Evolutionary conservation across 2,329 filamentous ascomycete genomes (phyloP).

Genomic region (Fusarium staphyleae): DNA sequence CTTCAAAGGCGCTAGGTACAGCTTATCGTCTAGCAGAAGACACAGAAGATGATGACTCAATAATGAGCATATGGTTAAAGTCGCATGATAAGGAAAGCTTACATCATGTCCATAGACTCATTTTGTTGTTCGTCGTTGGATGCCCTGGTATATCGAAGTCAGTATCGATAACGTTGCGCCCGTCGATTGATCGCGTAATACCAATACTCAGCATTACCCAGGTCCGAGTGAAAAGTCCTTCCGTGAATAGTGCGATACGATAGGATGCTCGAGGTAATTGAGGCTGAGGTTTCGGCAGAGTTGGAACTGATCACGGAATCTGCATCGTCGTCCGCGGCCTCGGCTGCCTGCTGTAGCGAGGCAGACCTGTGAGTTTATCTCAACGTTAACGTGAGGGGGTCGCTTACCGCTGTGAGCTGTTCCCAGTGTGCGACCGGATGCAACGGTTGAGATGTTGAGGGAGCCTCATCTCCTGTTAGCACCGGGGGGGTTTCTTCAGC

Average conservation of each 20-base stretch:
- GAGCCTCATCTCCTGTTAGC: not conserved
- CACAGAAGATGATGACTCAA: conserved; percentile 21
- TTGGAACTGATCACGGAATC: too few relatives aligned
- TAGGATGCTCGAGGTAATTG: conserved; percentile 24
- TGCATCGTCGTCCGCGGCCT: not conserved
- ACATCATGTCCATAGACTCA: conserved; percentile 32
- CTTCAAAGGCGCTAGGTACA: conserved; percentile 16
- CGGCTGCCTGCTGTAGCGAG: not conserved
- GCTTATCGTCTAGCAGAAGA: conserved; percentile 11
- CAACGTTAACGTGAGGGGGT: rapidly evolving
- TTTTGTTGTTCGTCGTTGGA: conserved; percentile 29
- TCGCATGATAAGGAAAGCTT: not conserved
- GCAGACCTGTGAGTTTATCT: rapidly evolving
- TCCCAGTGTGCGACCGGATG: conserved; percentile 8
- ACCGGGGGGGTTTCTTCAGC: not conserved
- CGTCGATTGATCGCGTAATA: too few relatives aligned
- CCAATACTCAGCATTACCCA: conserved; percentile 17
- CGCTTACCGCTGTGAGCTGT: not conserved
- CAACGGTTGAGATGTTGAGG: not conserved
- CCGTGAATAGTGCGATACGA: conserved; percentile 25
- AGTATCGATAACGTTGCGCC: too few relatives aligned
- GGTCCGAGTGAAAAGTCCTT: conserved; percentile 23
- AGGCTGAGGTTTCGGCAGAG: conserved; percentile 19
- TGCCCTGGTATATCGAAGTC: conserved; percentile 7
- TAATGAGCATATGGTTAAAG: rapidly evolving